Base-by-base conservation (phyloP, 371 early-diverging fungal genomes). In the Syncephalis fuscata region DNA sequence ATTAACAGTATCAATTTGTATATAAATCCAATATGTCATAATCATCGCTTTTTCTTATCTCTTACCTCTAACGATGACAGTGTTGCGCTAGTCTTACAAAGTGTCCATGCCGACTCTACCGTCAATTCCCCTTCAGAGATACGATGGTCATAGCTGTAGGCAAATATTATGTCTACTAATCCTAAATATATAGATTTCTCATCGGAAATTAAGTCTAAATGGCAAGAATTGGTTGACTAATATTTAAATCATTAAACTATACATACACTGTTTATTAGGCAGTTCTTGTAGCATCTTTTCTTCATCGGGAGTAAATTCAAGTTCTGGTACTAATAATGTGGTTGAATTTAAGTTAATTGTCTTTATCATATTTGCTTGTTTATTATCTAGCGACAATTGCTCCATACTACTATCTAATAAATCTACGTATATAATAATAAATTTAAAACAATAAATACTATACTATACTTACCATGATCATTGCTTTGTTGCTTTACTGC, bases 101-200 rank as follows among this genome's bases (percentile, higher is more conserved):
- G 75, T 1, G 85, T 85, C 93, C 95, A 92, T 1, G 76, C 71
- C 0, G 89, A 85, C 54, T 95, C 97, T 0, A 90, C 85, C 10
- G 76, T 90, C 25, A 68, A 62, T 22, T 97, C 94, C 0, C 88
- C 92, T 53, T 80, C 77, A 3, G 79, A 85, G 0, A 76, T 71
- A 10, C 97, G 81, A 39, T 78, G 62, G 47, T 97, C 83, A 53
- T 90, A 91, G 44, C 78, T 73, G 64, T 90, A 91, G 0, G 91
- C 89, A 59, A 84, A 92, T 15, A 94, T 43, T 22, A 97, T 64
- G 56, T 97, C 97, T 2, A 95, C 78, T 17, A 95, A 57, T 0
- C 90, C 87, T 11, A 92, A 62, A 59, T 92, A 97, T 0, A 83
- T 60, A 0, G 69, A 52, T 41, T 78, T 76, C 36, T 71, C 64